phyloP scores from a whole-genome alignment of 108 stramenopile species.

The Stephanodiscus minutulus region DNA sequence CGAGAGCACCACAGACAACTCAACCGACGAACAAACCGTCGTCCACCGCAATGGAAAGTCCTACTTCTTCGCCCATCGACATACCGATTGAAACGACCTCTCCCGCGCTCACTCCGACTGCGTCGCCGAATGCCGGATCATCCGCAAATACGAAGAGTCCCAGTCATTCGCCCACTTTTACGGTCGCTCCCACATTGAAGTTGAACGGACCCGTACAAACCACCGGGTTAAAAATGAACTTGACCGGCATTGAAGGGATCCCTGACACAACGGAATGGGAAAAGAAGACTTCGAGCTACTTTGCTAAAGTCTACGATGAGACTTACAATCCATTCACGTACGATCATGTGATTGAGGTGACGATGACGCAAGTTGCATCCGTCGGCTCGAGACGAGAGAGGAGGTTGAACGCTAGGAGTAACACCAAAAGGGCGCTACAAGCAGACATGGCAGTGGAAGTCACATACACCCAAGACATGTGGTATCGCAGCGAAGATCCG shows the following conservation, averaged over 20 bases:
- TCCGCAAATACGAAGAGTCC: neutral
- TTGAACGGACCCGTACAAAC: neutral
- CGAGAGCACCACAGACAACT: neutral
- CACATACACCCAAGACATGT: conserved; percentile 36
- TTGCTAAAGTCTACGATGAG: neutral
- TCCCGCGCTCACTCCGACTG: neutral
- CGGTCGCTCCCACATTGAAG: neutral
- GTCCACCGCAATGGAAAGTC: too few relatives aligned
- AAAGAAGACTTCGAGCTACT: neutral
- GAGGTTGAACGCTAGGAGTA: neutral
- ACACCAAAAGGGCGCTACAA: conserved; percentile 21
- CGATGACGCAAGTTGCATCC: neutral
- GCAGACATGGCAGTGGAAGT: conserved; percentile 31
- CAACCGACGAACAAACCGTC: too few relatives aligned
- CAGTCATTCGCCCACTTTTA: neutral
- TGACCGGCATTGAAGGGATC: conserved; percentile 5
- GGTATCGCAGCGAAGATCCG: conserved; percentile 28
- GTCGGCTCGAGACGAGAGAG: neutral
- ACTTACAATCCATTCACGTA: neutral
- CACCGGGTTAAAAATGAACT: conserved; percentile 3
- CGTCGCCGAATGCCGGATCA: neutral
- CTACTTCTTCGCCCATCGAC: neutral
- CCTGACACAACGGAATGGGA: neutral
- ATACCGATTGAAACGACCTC: neutral
- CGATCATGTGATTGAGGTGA: conserved; percentile 1